A percentile compares a stretch with the other conserved stretches of the same genome.
Conservation (phyloP, 2,329 filamentous ascomycete genomes). For the Teratosphaeria nubilosa region DNA sequence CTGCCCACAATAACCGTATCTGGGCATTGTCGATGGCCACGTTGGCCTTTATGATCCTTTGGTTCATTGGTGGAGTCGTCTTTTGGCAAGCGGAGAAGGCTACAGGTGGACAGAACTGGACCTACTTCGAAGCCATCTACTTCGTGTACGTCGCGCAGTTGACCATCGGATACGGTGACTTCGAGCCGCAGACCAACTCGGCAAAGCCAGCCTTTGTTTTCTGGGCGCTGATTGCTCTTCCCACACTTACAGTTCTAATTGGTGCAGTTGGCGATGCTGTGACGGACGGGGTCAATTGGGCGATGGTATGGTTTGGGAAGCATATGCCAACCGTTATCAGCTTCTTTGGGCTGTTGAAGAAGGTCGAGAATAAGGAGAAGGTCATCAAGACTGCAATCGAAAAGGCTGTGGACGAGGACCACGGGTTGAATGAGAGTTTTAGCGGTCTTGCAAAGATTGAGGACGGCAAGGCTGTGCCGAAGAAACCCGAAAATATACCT, state of each 20-base stretch:
- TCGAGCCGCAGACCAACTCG: conserved; percentile 60
- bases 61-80: conserved; percentile 67
- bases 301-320: conserved; percentile 14
- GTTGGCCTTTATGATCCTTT: conserved; percentile 59
- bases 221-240: conserved; percentile 75
- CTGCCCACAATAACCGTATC: conserved; percentile 59
- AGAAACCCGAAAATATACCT: conserved; percentile 14
- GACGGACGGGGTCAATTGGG: conserved; percentile 40
- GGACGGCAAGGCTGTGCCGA: conserved; percentile 2
- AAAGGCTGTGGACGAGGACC: neutral
- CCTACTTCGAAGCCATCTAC: conserved; percentile 72
- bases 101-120: conserved; percentile 40
- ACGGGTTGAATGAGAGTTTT: conserved; percentile 2
- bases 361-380: conserved; percentile 3
- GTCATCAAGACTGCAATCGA: neutral
- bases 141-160: conserved; percentile 72
- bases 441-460: conserved; percentile 4
- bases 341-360: conserved; percentile 26
- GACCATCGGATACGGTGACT: conserved; percentile 78
- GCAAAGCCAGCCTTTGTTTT: conserved; percentile 83
- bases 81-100: conserved; percentile 54
- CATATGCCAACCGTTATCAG: conserved; percentile 1
- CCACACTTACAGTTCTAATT: conserved; percentile 77
- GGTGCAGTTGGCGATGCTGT: conserved; percentile 64
- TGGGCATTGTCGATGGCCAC: conserved; percentile 58